Evolutionary conservation across 345 rosid genomes (phyloP), one percentile per base, ranked within the genome.

Genomic region (Arabis alpina): DNA sequence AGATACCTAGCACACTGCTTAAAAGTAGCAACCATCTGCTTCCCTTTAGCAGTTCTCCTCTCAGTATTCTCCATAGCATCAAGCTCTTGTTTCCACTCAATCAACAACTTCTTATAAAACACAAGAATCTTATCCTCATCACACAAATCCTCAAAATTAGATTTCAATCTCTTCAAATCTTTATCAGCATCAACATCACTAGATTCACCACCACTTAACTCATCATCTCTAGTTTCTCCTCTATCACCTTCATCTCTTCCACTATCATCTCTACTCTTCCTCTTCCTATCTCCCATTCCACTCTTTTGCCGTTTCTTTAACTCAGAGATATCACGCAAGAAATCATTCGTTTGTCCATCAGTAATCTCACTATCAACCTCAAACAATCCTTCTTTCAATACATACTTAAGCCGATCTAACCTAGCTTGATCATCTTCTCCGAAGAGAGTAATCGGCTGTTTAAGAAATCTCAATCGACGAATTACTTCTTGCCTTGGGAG

Each of bases 261-360:
- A 10, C 96, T 94, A 36, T 87, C 96, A 47, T 89, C 95, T 83
- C 91, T 80, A 39, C 89, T 85, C 78, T 89, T 89, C 70, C 97
- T 73, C 84, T 91, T 94, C 85, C 88, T 77, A 51, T 84, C 91
- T 64, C 89, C 80, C 70, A 80, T 83, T 62, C 97, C 97, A 30
- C 78, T 82, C 86, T 91, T 94, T 88, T 94, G 99, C 79, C 96
- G 72, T 82, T 94, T 94, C 80, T 87, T 83, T 52, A 91, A 79
- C 86, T 94, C 99, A 12, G 83, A 90, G 3, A 94, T 89, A 50
- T 94, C 99, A 4, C 99, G 89, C 66, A 89, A 76, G 82, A 94
- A 94, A 73, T 94, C 99, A n/a, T 94, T 94, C 28, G 97, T 94
- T 76, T 94, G 97, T 4, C 99, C 99, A 61, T 91, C 99, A 1